Base-by-base conservation (phyloP, 345 rosid genomes). In the Melaleuca alternifolia region DNA sequence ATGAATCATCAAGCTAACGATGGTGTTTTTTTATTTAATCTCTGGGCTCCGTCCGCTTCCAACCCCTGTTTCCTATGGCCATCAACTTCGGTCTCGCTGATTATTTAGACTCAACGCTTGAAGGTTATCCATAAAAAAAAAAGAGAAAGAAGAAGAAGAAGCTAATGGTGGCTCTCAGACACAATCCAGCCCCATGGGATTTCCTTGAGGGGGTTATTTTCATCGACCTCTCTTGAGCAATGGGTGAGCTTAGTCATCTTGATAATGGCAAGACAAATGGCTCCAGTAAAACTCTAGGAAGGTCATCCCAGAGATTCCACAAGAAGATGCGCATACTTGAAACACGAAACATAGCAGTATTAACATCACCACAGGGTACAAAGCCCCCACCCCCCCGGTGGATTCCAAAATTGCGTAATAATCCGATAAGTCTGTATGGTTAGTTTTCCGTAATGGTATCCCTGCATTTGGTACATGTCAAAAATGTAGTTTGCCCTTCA, bases 401-500 rank as follows among this genome's bases (percentile, higher is more conserved):
- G 6, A 30, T 11, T 65, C 77, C 30, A 65, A 65, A 65, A 16
- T 62, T 65, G 46, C 46, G 15, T 15, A 4, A 65, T 30, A 65
- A 65, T 65, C 23, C 0, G 1, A 65, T 33, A 65, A 30, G 77
- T 21, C 10, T 41, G 6, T 44, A 14, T 26, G 26, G 41, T 77
- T 79, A 75, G 65, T 77, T 77, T 77, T 48, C 84, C 0, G 50
- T 54, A 37, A 75, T 52, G 28, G 87, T 84, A 57, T 86, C 77
- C 37, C 84, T 59, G 57, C 92, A 92, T 11, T 85, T 82, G 10
- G 91, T 90, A 89, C 94, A 93, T 3, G 57, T 48, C 48, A 85
- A 88, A 71, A 88, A 89, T 50, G 89, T 91, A 13, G 92, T 90
- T 48, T 89, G 92, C 44, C 94, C 94, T 87, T 93, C 94, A 86